Evolutionary conservation across 441 rosid genomes (phyloP), one percentile per base, ranked within the genome.

Genomic region (Syzygium syzygioides): DNA sequence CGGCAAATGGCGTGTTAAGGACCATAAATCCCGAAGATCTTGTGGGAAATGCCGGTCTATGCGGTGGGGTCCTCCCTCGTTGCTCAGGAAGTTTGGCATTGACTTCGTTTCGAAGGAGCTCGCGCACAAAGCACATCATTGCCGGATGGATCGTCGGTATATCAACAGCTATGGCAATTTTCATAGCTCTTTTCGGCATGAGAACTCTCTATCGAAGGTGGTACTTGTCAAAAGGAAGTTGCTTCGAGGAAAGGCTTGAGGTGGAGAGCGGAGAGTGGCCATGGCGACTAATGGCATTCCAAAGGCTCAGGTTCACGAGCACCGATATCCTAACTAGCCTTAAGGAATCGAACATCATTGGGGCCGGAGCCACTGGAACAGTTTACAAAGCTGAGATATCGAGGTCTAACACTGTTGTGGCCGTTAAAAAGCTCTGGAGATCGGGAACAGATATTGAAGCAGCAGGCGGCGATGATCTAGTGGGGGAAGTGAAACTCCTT

Each of bases 351-450:
- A 96, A 95, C 86, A 92, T 95, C 90, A 94, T 97, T 26, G 99
- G 99, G 25, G 95, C 94, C 94, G 99, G 98, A 90, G 98, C 95
- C 12, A 96, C 96, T 2, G 99, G 99, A 48, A 91, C 93, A 5
- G 98, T 97, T 3, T 97, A 97, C 90, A 96, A 93, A 92, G 98
- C 96, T 1, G 98, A 96, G 88, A 92, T 96, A 89, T 91, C 92
- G 3, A 90, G 94, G 86, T 89, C 92, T 8, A 91, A 53, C 90
- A 90, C 94, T 32, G 93, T 93, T 1, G 95, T 97, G 84, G 98
- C 99, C 30, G 98, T 97, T 37, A 97, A 97, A 91, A 97, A 95
- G 94, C 91, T 97, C 20, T 95, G 98, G 99, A 94, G 96, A 92
- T 91, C 96, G 48, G 94, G 86, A 79, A 79, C 91, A 28, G 96